A percentile compares a stretch with the other conserved stretches of the same genome.
phyloP scores from a whole-genome alignment of 2,329 filamentous ascomycete genomes.

The Neofusicoccum ribis region DNA sequence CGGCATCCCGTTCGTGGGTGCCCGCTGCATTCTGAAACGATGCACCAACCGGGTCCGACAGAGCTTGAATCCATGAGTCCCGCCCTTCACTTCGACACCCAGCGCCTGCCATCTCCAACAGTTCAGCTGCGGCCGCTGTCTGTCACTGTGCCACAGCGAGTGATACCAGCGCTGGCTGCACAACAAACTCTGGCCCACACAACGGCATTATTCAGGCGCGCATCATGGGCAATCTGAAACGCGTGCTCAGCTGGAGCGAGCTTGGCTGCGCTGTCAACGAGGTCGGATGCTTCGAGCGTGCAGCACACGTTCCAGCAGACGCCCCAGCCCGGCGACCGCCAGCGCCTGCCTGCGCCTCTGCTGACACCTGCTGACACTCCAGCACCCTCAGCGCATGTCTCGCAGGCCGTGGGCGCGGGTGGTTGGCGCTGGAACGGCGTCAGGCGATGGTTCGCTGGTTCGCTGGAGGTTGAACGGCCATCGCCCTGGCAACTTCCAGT shows the following conservation, averaged over 20 bases:
- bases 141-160: neutral
- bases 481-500: neutral
- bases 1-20: no score
- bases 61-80: neutral
- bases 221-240: constrained; percentile 11
- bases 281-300: constrained; percentile 3
- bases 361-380: constrained; percentile 13
- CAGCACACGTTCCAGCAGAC: constrained; percentile 11
- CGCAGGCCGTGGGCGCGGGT: neutral
- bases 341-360: neutral
- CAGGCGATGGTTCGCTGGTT: neutral
- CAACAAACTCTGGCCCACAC: neutral
- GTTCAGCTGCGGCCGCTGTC: neutral
- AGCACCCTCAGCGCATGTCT: neutral
- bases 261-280: neutral
- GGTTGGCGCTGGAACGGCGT: neutral
- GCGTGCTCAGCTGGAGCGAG: neutral
- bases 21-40: neutral
- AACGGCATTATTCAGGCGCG: neutral
- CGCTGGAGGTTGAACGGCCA: neutral
- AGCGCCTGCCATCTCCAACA: neutral
- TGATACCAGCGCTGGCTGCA: neutral
- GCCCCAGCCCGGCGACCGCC: neutral
- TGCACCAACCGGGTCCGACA: neutral
- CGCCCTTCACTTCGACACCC: neutral